Evolutionary conservation across 2,329 filamentous ascomycete species (phyloP).

Genomic region (Alternaria viburni): DNA sequence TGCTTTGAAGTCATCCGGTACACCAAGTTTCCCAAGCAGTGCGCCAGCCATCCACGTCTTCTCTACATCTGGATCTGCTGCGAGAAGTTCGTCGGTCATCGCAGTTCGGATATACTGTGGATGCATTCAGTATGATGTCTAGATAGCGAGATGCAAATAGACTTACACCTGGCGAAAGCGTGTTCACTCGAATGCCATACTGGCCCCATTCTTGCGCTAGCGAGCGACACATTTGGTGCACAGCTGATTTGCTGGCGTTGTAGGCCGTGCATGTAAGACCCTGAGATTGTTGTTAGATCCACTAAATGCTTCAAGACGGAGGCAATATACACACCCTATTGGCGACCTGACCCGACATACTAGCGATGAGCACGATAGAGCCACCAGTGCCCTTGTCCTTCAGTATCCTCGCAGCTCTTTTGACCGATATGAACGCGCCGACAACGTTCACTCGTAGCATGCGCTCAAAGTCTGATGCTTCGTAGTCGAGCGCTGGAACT

Average conservation of each 20-base stretch:
- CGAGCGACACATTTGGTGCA: conserved; percentile 21
- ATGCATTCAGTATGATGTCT: neutral
- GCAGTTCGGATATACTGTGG: conserved; percentile 43
- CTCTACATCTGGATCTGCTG: conserved; percentile 58
- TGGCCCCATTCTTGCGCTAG: conserved; percentile 23
- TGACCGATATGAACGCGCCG: conserved; percentile 47
- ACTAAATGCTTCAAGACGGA: neutral
- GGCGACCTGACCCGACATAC: conserved; percentile 20
- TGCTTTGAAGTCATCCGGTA: conserved; percentile 65
- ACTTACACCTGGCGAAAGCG: conserved; percentile 34
- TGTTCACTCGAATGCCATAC: conserved; percentile 43
- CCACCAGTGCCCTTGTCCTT: conserved; percentile 61
- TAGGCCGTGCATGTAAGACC: conserved; percentile 21
- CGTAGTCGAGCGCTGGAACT: conserved; percentile 56
- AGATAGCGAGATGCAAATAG: neutral
- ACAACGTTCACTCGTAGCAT: conserved; percentile 48
- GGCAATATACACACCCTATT: conserved; percentile 8
- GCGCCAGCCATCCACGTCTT: conserved; percentile 61
- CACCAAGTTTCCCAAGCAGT: conserved; percentile 61
- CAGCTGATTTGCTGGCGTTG: conserved; percentile 18
- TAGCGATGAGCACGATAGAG: conserved; percentile 66
- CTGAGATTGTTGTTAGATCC: neutral
- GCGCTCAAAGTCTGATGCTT: conserved; percentile 44
- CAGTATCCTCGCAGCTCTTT: conserved; percentile 55
- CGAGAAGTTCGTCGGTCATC: conserved; percentile 43